Evolutionary conservation across 1,284 basidiomycete genomes (phyloP).

Genomic region (Puccinia coronata): DNA sequence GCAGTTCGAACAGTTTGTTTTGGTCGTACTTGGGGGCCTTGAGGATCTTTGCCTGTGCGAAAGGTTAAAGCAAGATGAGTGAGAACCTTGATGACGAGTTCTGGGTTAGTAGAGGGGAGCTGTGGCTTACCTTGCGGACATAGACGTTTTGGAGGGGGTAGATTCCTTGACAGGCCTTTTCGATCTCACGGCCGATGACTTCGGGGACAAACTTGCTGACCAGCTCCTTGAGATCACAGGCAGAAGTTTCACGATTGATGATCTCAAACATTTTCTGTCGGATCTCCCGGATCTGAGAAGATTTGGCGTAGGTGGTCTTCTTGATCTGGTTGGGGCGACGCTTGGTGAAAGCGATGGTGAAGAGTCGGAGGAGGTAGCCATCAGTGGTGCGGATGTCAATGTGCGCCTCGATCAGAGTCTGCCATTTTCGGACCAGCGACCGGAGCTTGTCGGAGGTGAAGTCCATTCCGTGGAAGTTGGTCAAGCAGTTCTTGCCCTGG

Average conservation of each 20-base stretch:
- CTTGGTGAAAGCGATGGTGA: constrained; percentile 99
- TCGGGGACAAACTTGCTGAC: constrained; percentile 99
- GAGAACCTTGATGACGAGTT: not conserved
- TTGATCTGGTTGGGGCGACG: constrained; percentile 93
- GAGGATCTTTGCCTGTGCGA: constrained; percentile 67
- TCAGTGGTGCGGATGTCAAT: constrained; percentile 99
- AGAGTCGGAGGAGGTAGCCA: constrained; percentile 98
- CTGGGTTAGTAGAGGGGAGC: not conserved
- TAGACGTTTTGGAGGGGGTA: constrained; percentile 99
- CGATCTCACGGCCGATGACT: constrained; percentile 98
- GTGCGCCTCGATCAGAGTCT: constrained; percentile 96
- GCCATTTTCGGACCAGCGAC: constrained; percentile 99
- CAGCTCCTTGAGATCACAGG: constrained; percentile 95
- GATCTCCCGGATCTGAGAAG: constrained; percentile 93
- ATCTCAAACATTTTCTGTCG: constrained; percentile 99
- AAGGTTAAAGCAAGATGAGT: not conserved
- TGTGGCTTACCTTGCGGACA: constrained; percentile 74
- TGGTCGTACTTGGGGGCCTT: constrained; percentile 97
- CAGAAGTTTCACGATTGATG: constrained; percentile 92
- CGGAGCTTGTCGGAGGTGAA: constrained; percentile 99
- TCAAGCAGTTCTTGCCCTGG: constrained; percentile 98
- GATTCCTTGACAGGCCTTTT: constrained; percentile 94
- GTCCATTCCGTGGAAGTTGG: constrained; percentile 99
- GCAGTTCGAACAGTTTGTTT: constrained; percentile 90
- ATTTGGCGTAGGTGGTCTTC: constrained; percentile 98